A percentile compares a stretch with the other conserved stretches of the same genome.
phyloP scores from a whole-genome alignment of 139 green algal species.

The Penium margaritaceum region DNA sequence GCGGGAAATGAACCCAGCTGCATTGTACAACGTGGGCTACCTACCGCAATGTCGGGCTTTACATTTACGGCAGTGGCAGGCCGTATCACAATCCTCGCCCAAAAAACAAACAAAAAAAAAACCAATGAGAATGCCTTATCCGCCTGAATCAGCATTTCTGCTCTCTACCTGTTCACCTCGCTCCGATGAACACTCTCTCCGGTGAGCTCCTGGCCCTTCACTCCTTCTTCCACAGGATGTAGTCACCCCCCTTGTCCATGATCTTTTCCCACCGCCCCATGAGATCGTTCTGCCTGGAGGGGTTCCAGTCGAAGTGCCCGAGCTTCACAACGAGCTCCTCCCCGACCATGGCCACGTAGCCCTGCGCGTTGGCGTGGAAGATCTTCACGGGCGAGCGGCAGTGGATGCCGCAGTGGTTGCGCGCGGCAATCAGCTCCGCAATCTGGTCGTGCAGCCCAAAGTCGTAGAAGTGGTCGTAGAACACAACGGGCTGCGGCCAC shows the following conservation, averaged over 20 bases:
- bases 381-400: constrained; percentile 50
- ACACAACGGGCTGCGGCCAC: constrained; percentile 49
- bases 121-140: too few species aligned
- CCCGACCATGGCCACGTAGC: constrained; percentile 55
- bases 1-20: too few species aligned
- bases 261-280: constrained; percentile 24
- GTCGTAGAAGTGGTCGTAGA: constrained; percentile 57
- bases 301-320: constrained; percentile 36
- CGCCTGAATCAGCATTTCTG: too few species aligned
- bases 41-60: too few species aligned
- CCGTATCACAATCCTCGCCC: too few species aligned
- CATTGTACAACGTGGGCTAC: too few species aligned
- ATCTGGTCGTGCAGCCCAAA: constrained; percentile 42
- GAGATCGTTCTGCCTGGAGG: constrained; percentile 33
- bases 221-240: constrained; percentile 31
- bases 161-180: too few species aligned
- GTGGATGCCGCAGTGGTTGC: constrained; percentile 45
- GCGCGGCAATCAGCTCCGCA: constrained; percentile 45
- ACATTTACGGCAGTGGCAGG: too few species aligned
- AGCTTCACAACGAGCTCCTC: constrained; percentile 40
- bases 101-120: too few species aligned
- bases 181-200: too few species aligned
- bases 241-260: constrained; percentile 27
- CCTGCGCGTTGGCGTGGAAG: constrained; percentile 34
- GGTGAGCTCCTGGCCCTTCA: too few species aligned